A percentile compares a stretch with the other conserved stretches of the same genome.
Evolutionary conservation across 345 rosid species (phyloP).

Genomic region (Erodium maritimum): DNA sequence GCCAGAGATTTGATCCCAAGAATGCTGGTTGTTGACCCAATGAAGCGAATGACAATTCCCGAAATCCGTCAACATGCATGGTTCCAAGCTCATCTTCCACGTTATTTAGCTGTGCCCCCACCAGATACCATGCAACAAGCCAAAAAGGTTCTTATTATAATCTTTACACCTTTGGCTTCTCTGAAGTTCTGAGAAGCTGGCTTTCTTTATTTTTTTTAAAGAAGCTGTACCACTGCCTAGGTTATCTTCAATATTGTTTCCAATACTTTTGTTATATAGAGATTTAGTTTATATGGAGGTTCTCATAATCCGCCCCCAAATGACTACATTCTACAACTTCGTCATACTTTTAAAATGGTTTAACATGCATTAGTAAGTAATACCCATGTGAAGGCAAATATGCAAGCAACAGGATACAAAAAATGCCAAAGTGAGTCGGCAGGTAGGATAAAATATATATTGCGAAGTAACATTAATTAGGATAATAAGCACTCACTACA

Average conservation of each 20-base stretch:
- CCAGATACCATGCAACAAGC: conserved; percentile 98
- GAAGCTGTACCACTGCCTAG: background rate
- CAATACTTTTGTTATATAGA: too few species aligned
- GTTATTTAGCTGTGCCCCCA: conserved; percentile 93
- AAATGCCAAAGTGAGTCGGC: too few species aligned
- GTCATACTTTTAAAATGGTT: too few species aligned
- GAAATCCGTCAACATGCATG: conserved; percentile 94
- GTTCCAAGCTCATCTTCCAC: conserved; percentile 92
- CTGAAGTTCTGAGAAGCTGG: background rate
- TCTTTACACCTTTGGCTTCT: background rate
- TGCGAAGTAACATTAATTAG: background rate
- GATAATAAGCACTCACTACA: background rate
- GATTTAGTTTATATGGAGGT: too few species aligned
- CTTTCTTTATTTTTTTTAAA: background rate
- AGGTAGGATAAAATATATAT: too few species aligned
- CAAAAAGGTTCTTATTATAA: conserved; percentile 54
- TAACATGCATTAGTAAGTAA: too few species aligned
- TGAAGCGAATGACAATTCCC: conserved; percentile 86
- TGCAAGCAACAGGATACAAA: too few species aligned
- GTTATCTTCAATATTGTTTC: background rate
- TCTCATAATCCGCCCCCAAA: too few species aligned
- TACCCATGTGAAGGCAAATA: too few species aligned
- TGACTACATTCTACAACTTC: too few species aligned
- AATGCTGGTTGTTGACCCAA: conserved; percentile 95
- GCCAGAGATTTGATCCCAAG: conserved; percentile 94